Base-by-base conservation (phyloP, 2,329 filamentous ascomycete species). In the Aspergillus sojae region DNA sequence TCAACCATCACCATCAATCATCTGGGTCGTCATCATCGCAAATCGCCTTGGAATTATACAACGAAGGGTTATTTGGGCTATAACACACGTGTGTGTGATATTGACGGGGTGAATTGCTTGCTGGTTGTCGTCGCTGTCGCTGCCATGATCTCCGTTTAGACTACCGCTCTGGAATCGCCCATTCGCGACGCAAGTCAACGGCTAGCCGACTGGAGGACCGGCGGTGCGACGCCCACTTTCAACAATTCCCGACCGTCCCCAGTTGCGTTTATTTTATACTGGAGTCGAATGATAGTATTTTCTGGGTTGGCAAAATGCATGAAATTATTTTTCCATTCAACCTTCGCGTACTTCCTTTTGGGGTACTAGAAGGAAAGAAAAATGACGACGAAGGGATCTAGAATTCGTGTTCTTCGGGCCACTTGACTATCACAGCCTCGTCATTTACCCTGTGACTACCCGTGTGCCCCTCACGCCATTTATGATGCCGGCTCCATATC, bases 371-470 rank as follows among this genome's bases (percentile, higher is more conserved):
- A 52, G 28, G 10, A 36, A 54, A 56, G 28, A 45, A 56, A 28
- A 12, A 43, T 46, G 43, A 61, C 39, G 46, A 59, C 23, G 57
- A 45, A 63, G 43, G 65, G 59, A 36, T 62, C 55, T 68, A 53
- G 62, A 46, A 63, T 63, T 62, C 56, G 63, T 67, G 65, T 63
- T 63, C 63, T 45, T 60, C 54, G 48, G 54, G 57, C 62, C 64
- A 62, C 65, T 63, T 61, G 63, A 65, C 62, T 64, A 52, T 64
- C 65, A 65, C 67, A 70, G 67, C 65, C 67, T 69, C 68, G 69
- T 61, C 65, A 50, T 50, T 34, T 60, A 32, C 54, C 67, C 61
- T 66, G 66, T 68, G 67, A 69, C 66, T 65, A 56, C 62, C 62
- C 46, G 56, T 45, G 39, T 68, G 61, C 62, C 68, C 65, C 65